These are phyloP conservation scores for Psidium friedrichsthalianum DNA, from an alignment of 345 rosid species.

Conservation along the genomic window DNA sequence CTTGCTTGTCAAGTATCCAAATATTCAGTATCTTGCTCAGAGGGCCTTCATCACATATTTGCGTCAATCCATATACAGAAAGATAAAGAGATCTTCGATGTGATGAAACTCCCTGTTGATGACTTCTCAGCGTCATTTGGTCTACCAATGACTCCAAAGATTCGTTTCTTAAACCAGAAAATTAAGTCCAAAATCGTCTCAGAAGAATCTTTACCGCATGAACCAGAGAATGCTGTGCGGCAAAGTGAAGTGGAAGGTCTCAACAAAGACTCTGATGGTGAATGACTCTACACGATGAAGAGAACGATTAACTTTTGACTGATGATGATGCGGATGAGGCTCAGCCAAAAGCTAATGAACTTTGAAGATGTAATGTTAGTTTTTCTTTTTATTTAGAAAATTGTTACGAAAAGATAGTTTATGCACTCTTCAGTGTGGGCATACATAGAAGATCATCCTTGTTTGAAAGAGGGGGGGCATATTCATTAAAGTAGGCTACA, in stretches of 20 bases:
- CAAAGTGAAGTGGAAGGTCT: constrained; percentile 8
- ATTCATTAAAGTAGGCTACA: no score
- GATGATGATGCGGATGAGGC: constrained; percentile 23
- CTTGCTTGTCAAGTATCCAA: constrained; percentile 60
- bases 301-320: constrained; percentile 17
- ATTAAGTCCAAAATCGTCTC: constrained; percentile 20
- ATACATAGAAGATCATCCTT: neutral
- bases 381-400: neutral
- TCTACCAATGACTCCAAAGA: constrained; percentile 73
- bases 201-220: constrained; percentile 19
- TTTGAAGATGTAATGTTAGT: constrained; percentile 41
- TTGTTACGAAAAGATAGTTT: neutral
- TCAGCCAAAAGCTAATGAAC: constrained; percentile 18
- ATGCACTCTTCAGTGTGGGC: neutral
- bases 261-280: constrained; percentile 17
- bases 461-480: no score
- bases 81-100: constrained; percentile 87
- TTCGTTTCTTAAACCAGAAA: constrained; percentile 53
- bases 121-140: constrained; percentile 88
- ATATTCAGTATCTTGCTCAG: constrained; percentile 63
- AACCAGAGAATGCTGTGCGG: constrained; percentile 14
- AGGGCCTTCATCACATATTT: constrained; percentile 76
- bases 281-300: constrained; percentile 32
- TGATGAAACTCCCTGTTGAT: constrained; percentile 50
- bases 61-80: constrained; percentile 74